Percentiles rank a stretch among this genome's conserved stretches.
These are phyloP conservation scores for Penicillium canescens DNA, from an alignment of 495 filamentous ascomycete species.

Conservation along the genomic window DNA sequence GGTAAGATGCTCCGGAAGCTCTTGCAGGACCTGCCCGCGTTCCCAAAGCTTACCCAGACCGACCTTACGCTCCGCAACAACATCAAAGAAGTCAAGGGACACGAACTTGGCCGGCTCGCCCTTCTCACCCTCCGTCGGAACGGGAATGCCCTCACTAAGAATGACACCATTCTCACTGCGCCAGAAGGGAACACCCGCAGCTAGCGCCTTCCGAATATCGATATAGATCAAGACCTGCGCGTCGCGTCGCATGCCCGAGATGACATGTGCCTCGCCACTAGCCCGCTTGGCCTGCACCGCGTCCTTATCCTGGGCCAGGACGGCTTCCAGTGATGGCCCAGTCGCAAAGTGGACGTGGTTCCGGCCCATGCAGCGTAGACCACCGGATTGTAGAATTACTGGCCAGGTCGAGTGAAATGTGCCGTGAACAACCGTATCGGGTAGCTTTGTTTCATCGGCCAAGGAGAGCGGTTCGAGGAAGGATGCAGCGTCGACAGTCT, in stretches of 20 bases:
- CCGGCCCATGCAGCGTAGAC: slow-evolving; percentile 74
- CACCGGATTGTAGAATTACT: slow-evolving; percentile 68
- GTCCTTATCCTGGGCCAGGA: slow-evolving; percentile 23
- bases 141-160: slow-evolving; percentile 46
- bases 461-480: slow-evolving; percentile 65
- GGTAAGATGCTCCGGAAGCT: slow-evolving; percentile 39
- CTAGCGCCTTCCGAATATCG: slow-evolving; percentile 66
- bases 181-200: slow-evolving; percentile 76
- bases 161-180: slow-evolving; percentile 81
- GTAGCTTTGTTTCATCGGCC: slow-evolving; percentile 50
- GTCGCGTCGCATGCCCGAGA: slow-evolving; percentile 82
- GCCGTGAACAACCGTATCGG: slow-evolving; percentile 75
- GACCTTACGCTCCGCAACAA: slow-evolving; percentile 57
- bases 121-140: slow-evolving; percentile 12
- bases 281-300: slow-evolving; percentile 1
- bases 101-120: slow-evolving; percentile 31
- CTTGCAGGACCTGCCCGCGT: slow-evolving; percentile 58
- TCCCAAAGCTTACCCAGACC: slow-evolving; percentile 67
- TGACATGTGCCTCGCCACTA: slow-evolving; percentile 46
- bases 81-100: slow-evolving; percentile 43
- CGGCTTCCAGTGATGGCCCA: slow-evolving; percentile 54
- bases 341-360: slow-evolving; percentile 87
- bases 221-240: slow-evolving; percentile 80
- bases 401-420: slow-evolving; percentile 79
- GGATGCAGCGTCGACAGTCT: slow-evolving; percentile 62